Conservation (phyloP, 768 basidiomycete genomes). For the Mrakia blollopis region DNA sequence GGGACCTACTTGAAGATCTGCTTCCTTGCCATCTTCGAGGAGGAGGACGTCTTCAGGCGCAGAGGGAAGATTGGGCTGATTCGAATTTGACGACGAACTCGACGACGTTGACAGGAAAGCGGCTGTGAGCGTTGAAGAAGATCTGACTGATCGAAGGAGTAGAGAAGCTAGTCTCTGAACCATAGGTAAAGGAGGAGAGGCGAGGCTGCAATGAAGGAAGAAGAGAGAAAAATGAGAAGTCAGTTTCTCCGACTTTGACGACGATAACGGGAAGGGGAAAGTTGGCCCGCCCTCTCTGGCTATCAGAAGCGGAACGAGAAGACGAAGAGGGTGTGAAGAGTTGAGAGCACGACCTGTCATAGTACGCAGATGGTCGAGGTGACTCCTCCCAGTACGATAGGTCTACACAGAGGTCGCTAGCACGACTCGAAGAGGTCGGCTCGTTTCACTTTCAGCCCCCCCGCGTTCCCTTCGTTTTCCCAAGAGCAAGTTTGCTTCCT, state of each 20-base stretch:
- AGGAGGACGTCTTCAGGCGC: neutral
- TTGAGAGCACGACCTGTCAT: no score
- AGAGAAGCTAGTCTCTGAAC: neutral
- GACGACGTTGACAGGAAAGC: neutral
- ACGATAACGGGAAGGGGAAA: no score
- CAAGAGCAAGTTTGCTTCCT: no score
- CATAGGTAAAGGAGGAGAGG: neutral
- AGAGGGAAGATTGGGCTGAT: neutral
- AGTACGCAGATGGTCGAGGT: no score
- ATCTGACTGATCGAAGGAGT: neutral
- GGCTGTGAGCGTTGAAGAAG: neutral
- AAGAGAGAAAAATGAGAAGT: neutral
- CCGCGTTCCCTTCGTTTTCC: no score
- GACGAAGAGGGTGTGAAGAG: no score
- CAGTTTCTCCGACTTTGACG: neutral
- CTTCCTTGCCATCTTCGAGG: neutral
- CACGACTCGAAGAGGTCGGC: no score
- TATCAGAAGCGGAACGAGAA: no score
- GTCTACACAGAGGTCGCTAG: no score
- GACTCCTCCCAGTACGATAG: no score
- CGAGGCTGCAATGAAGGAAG: neutral
- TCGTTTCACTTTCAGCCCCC: no score
- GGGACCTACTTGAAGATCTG: neutral
- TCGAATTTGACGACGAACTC: neutral
- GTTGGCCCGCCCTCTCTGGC: no score